Evolutionary conservation across 441 rosid species (phyloP), one percentile per base, ranked within the genome.

Genomic region (Jatropha podagrica): DNA sequence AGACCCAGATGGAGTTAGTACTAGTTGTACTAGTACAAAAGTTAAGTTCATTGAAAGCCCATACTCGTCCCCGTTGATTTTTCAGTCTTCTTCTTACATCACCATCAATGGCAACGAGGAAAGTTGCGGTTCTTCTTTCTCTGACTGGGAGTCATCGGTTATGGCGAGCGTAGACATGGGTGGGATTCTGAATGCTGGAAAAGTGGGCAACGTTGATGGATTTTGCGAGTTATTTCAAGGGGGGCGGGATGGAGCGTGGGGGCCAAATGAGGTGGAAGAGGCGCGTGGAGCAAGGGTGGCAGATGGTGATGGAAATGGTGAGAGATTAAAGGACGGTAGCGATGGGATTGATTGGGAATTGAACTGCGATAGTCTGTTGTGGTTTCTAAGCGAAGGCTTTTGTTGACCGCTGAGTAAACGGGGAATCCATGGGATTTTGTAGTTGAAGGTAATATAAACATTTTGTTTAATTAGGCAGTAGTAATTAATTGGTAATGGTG

Each of bases 21-120:
- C 48, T 10, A 73, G 59, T 46, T 0, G 23, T 49, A 17, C 3
- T 27, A 20, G 62, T 51, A 69, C 81, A 59, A 81, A 71, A 70
- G 94, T 90, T 40, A 87, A 75, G 88, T 90, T 90, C 82, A 86
- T 83, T 73, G 90, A 88, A 61, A 81, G 88, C 60, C 94, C 94
- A 1, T 87, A 87, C 83, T 82, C 88, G 27, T 72, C 86, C 49
- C 74, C 82, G 73, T 54, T 86, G 76, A 66, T 82, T 20, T 83
- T 86, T 51, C 91, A 87, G 81, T 81, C 89, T 4, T 88, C 84
- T 1, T 85, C 88, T 3, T 87, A 85, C 80, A 66, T 90, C 58
- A 90, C 94, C 63, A 90, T 90, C 75, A 84, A 90, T 81, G 90
- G 88, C 73, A 88, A 90, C 78, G 94, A 88, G 65, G 94, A 90